phyloP scores from a whole-genome alignment of 257 asterid species.

The Salvia hispanica region DNA sequence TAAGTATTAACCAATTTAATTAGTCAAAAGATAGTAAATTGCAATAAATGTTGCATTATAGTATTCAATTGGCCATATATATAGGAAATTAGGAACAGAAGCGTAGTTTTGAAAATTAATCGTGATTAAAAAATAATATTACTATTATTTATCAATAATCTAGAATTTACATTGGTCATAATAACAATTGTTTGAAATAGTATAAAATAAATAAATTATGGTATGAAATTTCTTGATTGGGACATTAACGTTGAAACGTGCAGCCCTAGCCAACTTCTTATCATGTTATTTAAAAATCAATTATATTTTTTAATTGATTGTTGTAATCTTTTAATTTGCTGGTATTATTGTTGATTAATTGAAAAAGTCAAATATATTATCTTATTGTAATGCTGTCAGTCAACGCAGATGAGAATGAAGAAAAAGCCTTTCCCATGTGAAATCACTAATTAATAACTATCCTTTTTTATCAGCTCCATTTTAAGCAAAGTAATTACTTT shows the following conservation, averaged over 20 bases:
- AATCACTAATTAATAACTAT: too few relatives aligned
- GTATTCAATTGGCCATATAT: background rate
- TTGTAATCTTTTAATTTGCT: background rate
- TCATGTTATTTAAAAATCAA: constrained; percentile 28
- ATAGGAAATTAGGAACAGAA: background rate
- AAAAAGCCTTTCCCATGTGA: constrained; percentile 27
- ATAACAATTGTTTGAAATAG: background rate
- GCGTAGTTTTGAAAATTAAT: background rate
- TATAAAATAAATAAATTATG: background rate
- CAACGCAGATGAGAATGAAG: constrained; percentile 29
- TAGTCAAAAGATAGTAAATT: constrained; percentile 4
- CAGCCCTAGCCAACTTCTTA: constrained; percentile 32
- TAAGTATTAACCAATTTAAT: background rate
- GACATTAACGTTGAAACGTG: constrained; percentile 39
- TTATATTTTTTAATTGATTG: background rate
- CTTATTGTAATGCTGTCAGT: constrained; percentile 21
- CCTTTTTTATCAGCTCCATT: background rate
- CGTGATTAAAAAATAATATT: background rate
- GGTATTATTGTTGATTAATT: background rate
- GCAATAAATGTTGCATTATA: background rate
- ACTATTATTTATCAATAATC: background rate
- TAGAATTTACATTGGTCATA: background rate
- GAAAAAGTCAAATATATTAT: constrained; percentile 26
- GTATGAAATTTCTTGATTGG: background rate
- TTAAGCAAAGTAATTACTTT: background rate